Conservation (phyloP, 441 rosid genomes). For the Arabidopsis lyrata region DNA sequence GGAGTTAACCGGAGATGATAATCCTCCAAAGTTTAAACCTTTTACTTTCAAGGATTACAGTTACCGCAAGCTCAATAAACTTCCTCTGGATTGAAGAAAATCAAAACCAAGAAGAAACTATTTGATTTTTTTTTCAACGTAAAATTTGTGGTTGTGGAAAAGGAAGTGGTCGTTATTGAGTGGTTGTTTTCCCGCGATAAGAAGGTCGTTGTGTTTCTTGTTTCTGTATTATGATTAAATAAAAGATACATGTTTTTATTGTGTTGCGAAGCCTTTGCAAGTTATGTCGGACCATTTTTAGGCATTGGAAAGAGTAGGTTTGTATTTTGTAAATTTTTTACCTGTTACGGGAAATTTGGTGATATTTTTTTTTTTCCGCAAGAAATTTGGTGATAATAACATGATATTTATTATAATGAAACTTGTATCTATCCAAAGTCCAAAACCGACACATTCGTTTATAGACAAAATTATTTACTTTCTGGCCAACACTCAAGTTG, state of each 20-base stretch:
- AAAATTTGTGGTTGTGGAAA: constrained; percentile 5
- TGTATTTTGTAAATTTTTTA: neutral
- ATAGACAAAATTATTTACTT: no score
- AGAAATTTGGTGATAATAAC: neutral
- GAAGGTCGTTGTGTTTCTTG: constrained; percentile 18
- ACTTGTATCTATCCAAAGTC: constrained; percentile 4
- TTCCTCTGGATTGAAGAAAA: constrained; percentile 60
- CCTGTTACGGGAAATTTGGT: neutral
- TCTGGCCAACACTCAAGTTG: neutral
- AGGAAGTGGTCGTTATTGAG: constrained; percentile 22
- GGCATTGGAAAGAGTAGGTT: constrained; percentile 1
- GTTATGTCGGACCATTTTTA: constrained; percentile 27
- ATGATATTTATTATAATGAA: neutral
- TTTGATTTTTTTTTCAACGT: neutral
- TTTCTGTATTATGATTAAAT: constrained; percentile 10
- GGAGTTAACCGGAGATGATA: constrained; percentile 48
- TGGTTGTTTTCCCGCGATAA: constrained; percentile 33
- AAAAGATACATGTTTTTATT: constrained; percentile 29
- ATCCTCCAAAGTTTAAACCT: constrained; percentile 61
- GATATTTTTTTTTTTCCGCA: no score
- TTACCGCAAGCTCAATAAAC: constrained; percentile 77
- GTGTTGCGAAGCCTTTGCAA: constrained; percentile 4
- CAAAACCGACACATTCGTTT: constrained; percentile 16
- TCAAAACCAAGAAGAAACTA: neutral
- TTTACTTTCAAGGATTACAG: constrained; percentile 66